Conservation (phyloP, 768 basidiomycete species). For the Hortiboletus campestris region DNA sequence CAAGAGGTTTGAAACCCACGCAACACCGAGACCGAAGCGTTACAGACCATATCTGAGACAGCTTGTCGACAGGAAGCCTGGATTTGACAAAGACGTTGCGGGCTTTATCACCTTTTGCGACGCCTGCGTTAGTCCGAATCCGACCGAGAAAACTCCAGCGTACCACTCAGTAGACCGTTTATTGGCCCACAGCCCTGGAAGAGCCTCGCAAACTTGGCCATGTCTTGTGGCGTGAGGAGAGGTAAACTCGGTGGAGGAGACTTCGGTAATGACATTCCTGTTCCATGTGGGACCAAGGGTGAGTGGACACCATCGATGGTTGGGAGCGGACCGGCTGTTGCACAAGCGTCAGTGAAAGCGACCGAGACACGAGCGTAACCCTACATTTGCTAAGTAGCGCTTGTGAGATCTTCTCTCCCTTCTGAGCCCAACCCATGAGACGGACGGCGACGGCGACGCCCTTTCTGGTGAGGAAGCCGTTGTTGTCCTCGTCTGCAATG, state of each 20-base stretch:
- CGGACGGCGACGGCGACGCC: slow-evolving; percentile 87
- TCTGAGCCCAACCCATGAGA: slow-evolving; percentile 91
- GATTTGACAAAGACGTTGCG: slow-evolving; percentile 90
- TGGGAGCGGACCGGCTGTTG: slow-evolving; percentile 79
- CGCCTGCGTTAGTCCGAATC: not conserved
- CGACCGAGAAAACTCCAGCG: slow-evolving; percentile 19
- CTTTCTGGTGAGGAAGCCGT: slow-evolving; percentile 86
- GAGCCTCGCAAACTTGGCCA: slow-evolving; percentile 75
- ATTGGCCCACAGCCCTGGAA: slow-evolving; percentile 71
- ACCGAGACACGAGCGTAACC: slow-evolving; percentile 25
- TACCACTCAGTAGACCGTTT: slow-evolving; percentile 78
- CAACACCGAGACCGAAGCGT: not conserved
- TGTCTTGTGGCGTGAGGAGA: slow-evolving; percentile 74
- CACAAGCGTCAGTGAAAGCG: slow-evolving; percentile 12
- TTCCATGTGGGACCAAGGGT: slow-evolving; percentile 54
- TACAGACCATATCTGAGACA: slow-evolving; percentile 88
- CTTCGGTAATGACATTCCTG: slow-evolving; percentile 54
- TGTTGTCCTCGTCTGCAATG: slow-evolving; percentile 90
- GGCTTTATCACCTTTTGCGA: slow-evolving; percentile 68
- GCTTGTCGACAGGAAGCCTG: slow-evolving; percentile 78
- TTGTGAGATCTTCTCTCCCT: slow-evolving; percentile 65
- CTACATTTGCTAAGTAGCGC: slow-evolving; percentile 71
- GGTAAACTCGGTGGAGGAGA: slow-evolving; percentile 64
- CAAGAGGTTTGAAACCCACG: not conserved
- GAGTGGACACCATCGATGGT: slow-evolving; percentile 65